Evolutionary conservation across 768 basidiomycete species (phyloP), one percentile per base, ranked within the genome.

Genomic region (Amanita molliuscula): DNA sequence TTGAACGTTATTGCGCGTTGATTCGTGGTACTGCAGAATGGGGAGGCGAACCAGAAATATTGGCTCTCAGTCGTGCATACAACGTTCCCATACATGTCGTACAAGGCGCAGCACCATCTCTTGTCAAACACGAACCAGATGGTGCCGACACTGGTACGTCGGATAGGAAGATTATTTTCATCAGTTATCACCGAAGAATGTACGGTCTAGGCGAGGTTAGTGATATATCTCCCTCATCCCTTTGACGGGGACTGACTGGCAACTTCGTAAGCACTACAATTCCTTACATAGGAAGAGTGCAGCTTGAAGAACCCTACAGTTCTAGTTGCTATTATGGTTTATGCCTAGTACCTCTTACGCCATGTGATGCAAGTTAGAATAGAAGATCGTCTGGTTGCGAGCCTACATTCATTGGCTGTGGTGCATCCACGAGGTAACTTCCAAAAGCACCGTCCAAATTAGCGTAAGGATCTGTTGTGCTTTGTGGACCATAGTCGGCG

Each of bases 21-120:
- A 82, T 99, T 25, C 81, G 81, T 36, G 75, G 84, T 61, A 94
- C 92, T 20, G 84, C 81, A n/a, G 77, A 82, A 26, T 98, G 96
- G 96, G 96, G 96, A 44, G 95, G 96, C 31, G 93, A 98, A 68
- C 94, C 92, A 6, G 96, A 98, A 74, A 92, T 99, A 28, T 74
- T 87, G 57, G 96, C 96, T 3, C 71, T 98, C 13, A 84, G 85
- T 61, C 74, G 84, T 45, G 79, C 81, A 26, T 97, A 78, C 63
- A 76, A 82, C 48, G 69, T 94, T 34, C 85, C 93, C 0, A 93
- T 99, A 44, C 84, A 95, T 62, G 87, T 99, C 47, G 74, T 98
- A 10, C 96, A 98, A 63, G 80, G 79, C 1, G 84, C 82, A 0
- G 74, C 73, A 23, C 94, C 93, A 2, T 74, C 82, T 1, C 72